Base-by-base conservation (phyloP, 805 yeast species). In the Candida methanosorbosa region DNA sequence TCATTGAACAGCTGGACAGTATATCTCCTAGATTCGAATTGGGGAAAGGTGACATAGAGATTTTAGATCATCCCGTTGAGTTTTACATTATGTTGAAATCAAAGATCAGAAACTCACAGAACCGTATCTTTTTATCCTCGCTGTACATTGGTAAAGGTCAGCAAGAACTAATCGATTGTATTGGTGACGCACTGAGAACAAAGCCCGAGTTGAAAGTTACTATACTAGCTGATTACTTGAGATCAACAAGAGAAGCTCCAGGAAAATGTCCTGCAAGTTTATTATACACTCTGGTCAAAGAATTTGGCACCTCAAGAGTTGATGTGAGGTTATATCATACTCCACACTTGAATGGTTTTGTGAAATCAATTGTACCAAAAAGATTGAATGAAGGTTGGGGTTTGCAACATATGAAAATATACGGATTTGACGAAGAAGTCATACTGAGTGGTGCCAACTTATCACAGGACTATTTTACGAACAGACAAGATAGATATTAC, bases 181-280 rank as follows among this genome's bases (percentile, higher is more conserved):
- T 92, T 4, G 68, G 70, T 12, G 54, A 61, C 6, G 88, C 95
- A 0, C 55, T 92, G 44, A 46, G 50, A 2, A 47, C 51, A 3
- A 85, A 83, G 40, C 71, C 78, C 2, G 59, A 74, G 18, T 64
- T 92, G 39, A 68, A 72, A 44, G 82, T 92, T 2, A 72, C 71
- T 38, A 76, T 92, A 18, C 63, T 92, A 34, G 70, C 88, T 5
- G 98, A 92, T 57, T 94, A 88, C 11, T 66, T 92, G 31, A 61
- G 98, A 45, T 95, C 96, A 0, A 90, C 97, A 0, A 71, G 98
- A 44, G 98, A 92, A 49, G 78, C 87, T 1, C 97, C 98, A 0
- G 59, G 70, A 5, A 61, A 67, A 32, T 81, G 87, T 30, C 76
- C 94, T 13, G 96, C 96, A 0, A 69, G 82, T 25, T 61, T 88